Evolutionary conservation across 2,329 filamentous ascomycete species (phyloP), one percentile per base, ranked within the genome.

Genomic region (Zymoseptoria ardabiliae): DNA sequence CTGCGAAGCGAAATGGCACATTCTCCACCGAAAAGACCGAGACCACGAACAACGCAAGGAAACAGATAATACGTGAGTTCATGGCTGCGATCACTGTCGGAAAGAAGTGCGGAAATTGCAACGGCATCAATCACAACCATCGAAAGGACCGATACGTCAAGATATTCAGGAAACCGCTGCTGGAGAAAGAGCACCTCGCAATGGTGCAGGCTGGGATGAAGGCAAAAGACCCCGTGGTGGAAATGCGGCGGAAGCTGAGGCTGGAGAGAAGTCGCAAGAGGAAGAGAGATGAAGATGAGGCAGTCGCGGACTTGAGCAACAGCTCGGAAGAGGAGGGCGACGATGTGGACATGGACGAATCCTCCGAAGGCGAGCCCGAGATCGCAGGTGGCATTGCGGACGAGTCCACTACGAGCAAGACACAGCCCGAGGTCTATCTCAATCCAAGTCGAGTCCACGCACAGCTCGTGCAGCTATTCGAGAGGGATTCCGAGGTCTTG

Each of bases 111-210:
- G 79, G 78, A 49, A 84, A 79, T 64, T 88, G 85, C 71, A 77
- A 77, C 66, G 83, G 88, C 25, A 84, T 94, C 62, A 92, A 89
- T 13, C 92, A 91, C 10, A 80, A 81, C 2, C 97, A 90, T 75
- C 86, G 93, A 67, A 97, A 96, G 73, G 93, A 99, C 69, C 83
- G 88, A 50, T 94, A 86, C 69, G 88, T 92, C 71, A 99, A 97
- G 75, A 91, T 99, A 57, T 99, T 97, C 74, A 87, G 93, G 71
- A 94, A 89, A 71, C 80, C 88, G 1, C 77, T 97, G 58, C 83
- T 81, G 53, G 75, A 81, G 53, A 96, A 95, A 73, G 86, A 94
- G 41, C 85, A 86, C 71, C 82, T 85, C 50, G 85, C 87, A 62
- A 96, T 96, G 88, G 82, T 85, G 2, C 85, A 89, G 66, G 74